Percentiles rank a stretch among this genome's conserved stretches.
Conservation (phyloP, 371 early-diverging fungal genomes). For the Rhizomucor miehei region DNA sequence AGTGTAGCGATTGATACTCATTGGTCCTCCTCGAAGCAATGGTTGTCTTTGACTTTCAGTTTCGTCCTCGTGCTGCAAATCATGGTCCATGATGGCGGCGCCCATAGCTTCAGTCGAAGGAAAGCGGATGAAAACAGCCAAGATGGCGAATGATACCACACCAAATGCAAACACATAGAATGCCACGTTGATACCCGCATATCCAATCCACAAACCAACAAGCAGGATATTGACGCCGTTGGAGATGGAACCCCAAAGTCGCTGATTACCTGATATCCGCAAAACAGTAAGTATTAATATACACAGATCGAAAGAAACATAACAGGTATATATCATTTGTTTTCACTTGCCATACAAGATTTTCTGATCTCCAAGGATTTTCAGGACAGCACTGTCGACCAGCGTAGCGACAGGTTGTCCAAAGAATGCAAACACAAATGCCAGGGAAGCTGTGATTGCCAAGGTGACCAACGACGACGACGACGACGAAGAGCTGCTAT, state of each 20-base stretch:
- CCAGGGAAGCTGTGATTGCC: conserved; percentile 17
- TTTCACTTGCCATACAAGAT: conserved; percentile 41
- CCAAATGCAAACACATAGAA: conserved; percentile 45
- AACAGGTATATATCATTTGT: no score
- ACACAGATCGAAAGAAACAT: neutral
- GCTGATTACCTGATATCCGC: conserved; percentile 29
- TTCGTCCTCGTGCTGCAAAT: conserved; percentile 2
- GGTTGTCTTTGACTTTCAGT: conserved; percentile 9
- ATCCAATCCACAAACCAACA: conserved; percentile 32
- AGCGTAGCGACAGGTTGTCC: conserved; percentile 33
- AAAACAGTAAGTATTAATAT: neutral
- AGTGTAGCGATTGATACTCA: conserved; percentile 1
- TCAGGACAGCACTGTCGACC: conserved; percentile 41
- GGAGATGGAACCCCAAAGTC: conserved; percentile 46
- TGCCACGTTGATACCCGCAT: conserved; percentile 24
- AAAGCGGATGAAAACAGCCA: conserved; percentile 13
- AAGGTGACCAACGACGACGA: conserved; percentile 6
- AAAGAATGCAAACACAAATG: conserved; percentile 39
- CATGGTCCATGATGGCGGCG: neutral
- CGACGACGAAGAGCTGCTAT: neutral
- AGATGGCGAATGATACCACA: conserved; percentile 12
- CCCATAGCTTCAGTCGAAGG: neutral
- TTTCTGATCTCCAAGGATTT: conserved; percentile 38
- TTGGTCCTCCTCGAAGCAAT: conserved; percentile 6
- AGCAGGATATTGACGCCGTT: conserved; percentile 32